Base-by-base conservation (phyloP, 2,329 filamentous ascomycete species). In the Chaetothyriales sp. region DNA sequence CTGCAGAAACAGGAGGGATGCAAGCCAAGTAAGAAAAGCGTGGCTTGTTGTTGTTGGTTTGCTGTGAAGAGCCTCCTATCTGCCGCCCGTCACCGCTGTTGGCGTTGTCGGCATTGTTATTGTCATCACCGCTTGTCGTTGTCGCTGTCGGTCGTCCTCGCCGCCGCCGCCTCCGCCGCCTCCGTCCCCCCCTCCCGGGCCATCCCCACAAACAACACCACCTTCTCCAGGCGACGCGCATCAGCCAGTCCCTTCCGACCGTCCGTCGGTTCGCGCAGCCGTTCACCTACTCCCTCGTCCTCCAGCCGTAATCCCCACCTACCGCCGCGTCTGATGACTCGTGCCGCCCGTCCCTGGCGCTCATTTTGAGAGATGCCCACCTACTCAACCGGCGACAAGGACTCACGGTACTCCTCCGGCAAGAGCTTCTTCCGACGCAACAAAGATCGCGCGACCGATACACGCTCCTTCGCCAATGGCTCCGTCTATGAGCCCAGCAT, bases 391-490 rank as follows among this genome's bases (percentile, higher is more conserved):
- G 74, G 78, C 64, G 75, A 83, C 72, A 83, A 86, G 72, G 87
- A 89, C 72, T 76, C 83, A 62, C 81, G 85, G 68, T 84, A 90
- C 73, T 87, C 84, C 58, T 88, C 86, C 63, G 83, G 81, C 64
- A 83, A 83, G 65, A 86, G 83, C 56, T 87, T 95, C 73, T 95
- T 95, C 72, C 88, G 86, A 62, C 80, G 88, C 64, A 84, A 76
- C 70, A 92, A 87, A 71, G 84, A 93, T 68, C 19, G 26, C 12
- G 45, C 22, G 9, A 8, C 28, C 8, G 18, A 26, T 10, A 22
- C 45, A 9, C 45, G 20, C 22, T 26, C 45, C 19, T 15, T 15
- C 10, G 8, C 60, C 49, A 18, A 50, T 49, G 46, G 44, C 45
- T 45, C 49, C 26, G 48, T 54, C 52, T 47, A 51, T 43, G 48